A percentile compares a stretch with the other conserved stretches of the same genome.
phyloP scores from a whole-genome alignment of 495 filamentous ascomycete species.

The Patellaria atrata region DNA sequence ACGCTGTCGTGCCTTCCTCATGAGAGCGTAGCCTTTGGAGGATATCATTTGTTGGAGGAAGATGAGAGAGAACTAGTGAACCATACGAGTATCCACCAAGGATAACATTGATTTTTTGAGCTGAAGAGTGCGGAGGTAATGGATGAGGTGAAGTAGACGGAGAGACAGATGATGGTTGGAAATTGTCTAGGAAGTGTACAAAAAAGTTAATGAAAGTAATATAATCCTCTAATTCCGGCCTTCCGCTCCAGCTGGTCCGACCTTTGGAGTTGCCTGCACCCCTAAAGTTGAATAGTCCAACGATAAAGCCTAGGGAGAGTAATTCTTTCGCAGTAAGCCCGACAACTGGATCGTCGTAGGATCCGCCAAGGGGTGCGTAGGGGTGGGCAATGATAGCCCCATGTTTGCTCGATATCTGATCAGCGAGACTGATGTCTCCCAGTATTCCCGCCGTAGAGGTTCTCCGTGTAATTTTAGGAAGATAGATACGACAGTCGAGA shows the following conservation, averaged over 20 bases:
- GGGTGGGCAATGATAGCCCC: constrained; percentile 81
- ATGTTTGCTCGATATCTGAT: constrained; percentile 10
- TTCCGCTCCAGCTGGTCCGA: constrained; percentile 71
- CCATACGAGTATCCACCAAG: constrained; percentile 88
- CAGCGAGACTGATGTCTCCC: constrained; percentile 15
- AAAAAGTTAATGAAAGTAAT: constrained; percentile 65
- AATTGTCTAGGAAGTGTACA: constrained; percentile 47
- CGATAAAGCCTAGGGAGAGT: constrained; percentile 51
- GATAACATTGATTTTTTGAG: constrained; percentile 24
- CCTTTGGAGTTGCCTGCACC: constrained; percentile 65
- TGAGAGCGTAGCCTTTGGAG: constrained; percentile 42
- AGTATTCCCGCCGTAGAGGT: neutral
- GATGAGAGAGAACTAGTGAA: constrained; percentile 58
- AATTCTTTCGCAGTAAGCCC: constrained; percentile 45
- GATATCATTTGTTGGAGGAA: constrained; percentile 47
- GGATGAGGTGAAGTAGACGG: constrained; percentile 4
- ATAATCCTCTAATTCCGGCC: constrained; percentile 69
- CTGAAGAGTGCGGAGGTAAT: neutral
- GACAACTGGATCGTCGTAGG: constrained; percentile 70
- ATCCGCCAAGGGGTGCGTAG: constrained; percentile 76
- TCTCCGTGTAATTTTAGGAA: constrained; percentile 33
- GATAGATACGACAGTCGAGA: constrained; percentile 71
- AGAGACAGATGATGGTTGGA: constrained; percentile 11
- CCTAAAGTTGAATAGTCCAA: constrained; percentile 91
- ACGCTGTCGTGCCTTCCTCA: constrained; percentile 35